Evolutionary conservation across 352 stramenopile genomes (phyloP).

Genomic region (Pythium monospermum): DNA sequence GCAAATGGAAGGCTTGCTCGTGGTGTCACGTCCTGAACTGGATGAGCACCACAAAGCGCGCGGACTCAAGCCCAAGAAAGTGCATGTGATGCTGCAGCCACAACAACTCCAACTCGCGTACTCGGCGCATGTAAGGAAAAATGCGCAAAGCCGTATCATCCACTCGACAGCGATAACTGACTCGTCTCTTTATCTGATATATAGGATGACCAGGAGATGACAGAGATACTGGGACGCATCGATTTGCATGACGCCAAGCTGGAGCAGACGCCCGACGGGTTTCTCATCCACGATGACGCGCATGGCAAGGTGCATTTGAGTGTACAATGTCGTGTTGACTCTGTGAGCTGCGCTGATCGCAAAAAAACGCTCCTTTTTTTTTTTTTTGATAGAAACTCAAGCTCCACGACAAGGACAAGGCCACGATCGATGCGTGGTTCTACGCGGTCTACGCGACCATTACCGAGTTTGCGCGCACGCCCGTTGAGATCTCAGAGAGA

Average conservation of each 20-base stretch:
- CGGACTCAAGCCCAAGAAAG: constrained; percentile 32
- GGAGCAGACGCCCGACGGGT: constrained; percentile 66
- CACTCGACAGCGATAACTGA: too few species aligned
- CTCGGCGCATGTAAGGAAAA: constrained; percentile 38
- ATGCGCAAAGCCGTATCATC: too few species aligned
- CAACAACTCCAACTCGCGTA: constrained; percentile 63
- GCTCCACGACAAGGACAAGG: constrained; percentile 73
- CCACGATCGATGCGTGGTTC: constrained; percentile 77
- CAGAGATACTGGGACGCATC: constrained; percentile 50
- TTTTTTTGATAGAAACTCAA: constrained; percentile 47
- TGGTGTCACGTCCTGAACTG: constrained; percentile 42
- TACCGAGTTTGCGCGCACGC: constrained; percentile 48
- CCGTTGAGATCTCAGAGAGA: constrained; percentile 35
- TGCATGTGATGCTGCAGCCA: constrained; percentile 63
- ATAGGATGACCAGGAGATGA: constrained; percentile 70
- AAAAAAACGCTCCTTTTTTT: too few species aligned
- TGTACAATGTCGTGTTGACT: too few species aligned
- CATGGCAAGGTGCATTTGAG: constrained; percentile 37
- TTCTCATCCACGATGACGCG: constrained; percentile 60
- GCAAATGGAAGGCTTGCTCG: constrained; percentile 74
- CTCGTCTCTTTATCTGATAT: too few species aligned
- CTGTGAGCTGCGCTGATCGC: too few species aligned
- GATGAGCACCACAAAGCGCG: constrained; percentile 21
- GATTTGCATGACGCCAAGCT: constrained; percentile 56
- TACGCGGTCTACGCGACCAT: constrained; percentile 69